Evolutionary conservation across 2,329 filamentous ascomycete species (phyloP).

Genomic region (Cryphonectria naterciae): DNA sequence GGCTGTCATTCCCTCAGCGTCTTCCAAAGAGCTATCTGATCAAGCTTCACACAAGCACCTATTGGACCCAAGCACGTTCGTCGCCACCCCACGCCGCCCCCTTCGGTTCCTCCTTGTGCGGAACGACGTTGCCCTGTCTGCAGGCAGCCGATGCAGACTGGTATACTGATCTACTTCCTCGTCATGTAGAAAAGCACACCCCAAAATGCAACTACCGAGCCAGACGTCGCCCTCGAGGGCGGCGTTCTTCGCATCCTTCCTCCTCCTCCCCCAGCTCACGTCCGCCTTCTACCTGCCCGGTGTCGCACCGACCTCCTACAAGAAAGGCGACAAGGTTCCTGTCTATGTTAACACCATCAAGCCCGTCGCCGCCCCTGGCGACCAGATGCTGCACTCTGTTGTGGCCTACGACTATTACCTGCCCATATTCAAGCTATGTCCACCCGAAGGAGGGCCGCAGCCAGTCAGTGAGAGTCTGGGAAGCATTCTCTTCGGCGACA

Average conservation of each 20-base stretch:
- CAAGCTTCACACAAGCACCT: not conserved
- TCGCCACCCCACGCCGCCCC: not conserved
- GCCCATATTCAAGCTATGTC: conserved; percentile 84
- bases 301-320: conserved; percentile 92
- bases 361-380: conserved; percentile 75
- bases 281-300: conserved; percentile 94
- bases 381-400: conserved; percentile 86
- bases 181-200: not conserved
- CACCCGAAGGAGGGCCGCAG: conserved; percentile 74
- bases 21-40: conserved; percentile 6
- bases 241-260: conserved; percentile 54
- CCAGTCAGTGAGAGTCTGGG: conserved; percentile 87
- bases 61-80: not conserved
- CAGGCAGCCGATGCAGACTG: not conserved
- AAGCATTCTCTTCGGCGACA: conserved; percentile 95
- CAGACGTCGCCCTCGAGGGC: conserved; percentile 49
- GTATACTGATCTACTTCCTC: not conserved
- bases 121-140: not conserved
- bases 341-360: conserved; percentile 93
- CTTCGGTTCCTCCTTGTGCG: not conserved
- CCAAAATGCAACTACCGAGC: conserved; percentile 50
- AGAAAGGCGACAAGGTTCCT: conserved; percentile 76
- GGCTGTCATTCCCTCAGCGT: not conserved
- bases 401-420: conserved; percentile 98
- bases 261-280: conserved; percentile 58